Conservation (phyloP, 2,329 filamentous ascomycete species). For the Podosphaera fusca region DNA sequence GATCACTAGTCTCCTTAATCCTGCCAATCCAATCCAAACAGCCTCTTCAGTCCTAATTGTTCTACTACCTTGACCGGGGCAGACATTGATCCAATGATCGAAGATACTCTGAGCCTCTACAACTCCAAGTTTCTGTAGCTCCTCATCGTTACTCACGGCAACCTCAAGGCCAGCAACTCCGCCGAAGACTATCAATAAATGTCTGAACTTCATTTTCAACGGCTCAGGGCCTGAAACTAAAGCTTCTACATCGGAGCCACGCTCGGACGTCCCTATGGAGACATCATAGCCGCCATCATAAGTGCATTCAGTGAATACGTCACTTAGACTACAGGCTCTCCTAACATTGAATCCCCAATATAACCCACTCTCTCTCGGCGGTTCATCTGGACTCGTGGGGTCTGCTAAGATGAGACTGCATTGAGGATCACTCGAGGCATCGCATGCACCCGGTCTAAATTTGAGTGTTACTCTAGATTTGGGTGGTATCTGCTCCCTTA, state of each 20-base stretch:
- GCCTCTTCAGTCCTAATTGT: slow-evolving; percentile 72
- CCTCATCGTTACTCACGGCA: slow-evolving; percentile 39
- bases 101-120: slow-evolving; percentile 46
- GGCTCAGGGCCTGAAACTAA: slow-evolving; percentile 12
- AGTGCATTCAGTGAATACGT: slow-evolving; percentile 54
- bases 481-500: slow-evolving; percentile 30
- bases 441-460: slow-evolving; percentile 26
- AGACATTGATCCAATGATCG: slow-evolving; percentile 63
- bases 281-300: slow-evolving; percentile 62
- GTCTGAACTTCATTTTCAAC: slow-evolving; percentile 29
- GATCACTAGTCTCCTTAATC: slow-evolving; percentile 31
- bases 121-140: slow-evolving; percentile 32
- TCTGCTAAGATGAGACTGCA: slow-evolving; percentile 21
- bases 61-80: slow-evolving; percentile 59
- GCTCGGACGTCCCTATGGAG: slow-evolving; percentile 65
- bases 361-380: slow-evolving; percentile 54
- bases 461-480: slow-evolving; percentile 54
- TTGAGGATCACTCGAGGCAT: slow-evolving; percentile 14
- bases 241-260: slow-evolving; percentile 25
- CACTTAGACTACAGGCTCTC: slow-evolving; percentile 39
- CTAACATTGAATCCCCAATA: slow-evolving; percentile 71
- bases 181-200: slow-evolving; percentile 59
- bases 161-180: slow-evolving; percentile 61
- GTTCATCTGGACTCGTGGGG: slow-evolving; percentile 42
- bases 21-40: slow-evolving; percentile 51